Percentiles rank a stretch among this genome's conserved stretches.
Evolutionary conservation across 164 flowering plant genomes (phyloP).

Genomic region (Umbilicus rupestris): DNA sequence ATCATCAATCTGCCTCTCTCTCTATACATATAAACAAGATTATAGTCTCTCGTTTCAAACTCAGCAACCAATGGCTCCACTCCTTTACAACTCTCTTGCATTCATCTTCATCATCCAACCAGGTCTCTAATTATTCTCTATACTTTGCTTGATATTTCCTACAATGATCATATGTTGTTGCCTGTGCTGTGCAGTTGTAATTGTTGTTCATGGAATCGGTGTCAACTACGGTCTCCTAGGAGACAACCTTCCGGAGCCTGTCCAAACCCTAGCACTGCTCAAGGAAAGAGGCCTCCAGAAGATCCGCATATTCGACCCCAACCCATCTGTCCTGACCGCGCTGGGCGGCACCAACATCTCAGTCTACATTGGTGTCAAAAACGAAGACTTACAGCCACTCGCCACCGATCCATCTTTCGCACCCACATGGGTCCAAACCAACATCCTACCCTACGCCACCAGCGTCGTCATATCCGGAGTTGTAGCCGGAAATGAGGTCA

Average conservation of each 20-base stretch:
- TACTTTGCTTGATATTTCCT: too few species aligned
- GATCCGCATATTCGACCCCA: slow-evolving; percentile 21
- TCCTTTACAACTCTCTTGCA: too few species aligned
- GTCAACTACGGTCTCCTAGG: slow-evolving; percentile 25
- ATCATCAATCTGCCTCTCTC: too few species aligned
- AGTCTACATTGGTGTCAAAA: slow-evolving; percentile 15
- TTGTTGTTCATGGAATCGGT: slow-evolving; percentile 15
- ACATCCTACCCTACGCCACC: slow-evolving; percentile 11
- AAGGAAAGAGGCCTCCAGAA: slow-evolving; percentile 11
- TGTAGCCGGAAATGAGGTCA: slow-evolving; percentile 27
- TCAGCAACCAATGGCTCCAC: too few species aligned
- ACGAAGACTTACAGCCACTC: slow-evolving; percentile 17
- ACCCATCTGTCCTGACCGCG: slow-evolving; percentile 15
- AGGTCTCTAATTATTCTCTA: too few species aligned
- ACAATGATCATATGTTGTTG: too few species aligned
- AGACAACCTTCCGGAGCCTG: slow-evolving; percentile 22
- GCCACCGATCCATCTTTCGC: slow-evolving; percentile 15
- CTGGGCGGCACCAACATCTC: slow-evolving; percentile 14
- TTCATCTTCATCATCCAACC: too few species aligned
- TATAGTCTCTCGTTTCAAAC: too few species aligned
- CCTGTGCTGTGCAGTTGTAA: not conserved
- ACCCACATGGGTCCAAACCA: slow-evolving; percentile 14
- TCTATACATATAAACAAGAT: too few species aligned
- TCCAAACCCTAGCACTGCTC: slow-evolving; percentile 12
- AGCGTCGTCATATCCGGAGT: slow-evolving; percentile 13